Evolutionary conservation across 345 rosid genomes (phyloP).

Genomic region (Linum lewisii): DNA sequence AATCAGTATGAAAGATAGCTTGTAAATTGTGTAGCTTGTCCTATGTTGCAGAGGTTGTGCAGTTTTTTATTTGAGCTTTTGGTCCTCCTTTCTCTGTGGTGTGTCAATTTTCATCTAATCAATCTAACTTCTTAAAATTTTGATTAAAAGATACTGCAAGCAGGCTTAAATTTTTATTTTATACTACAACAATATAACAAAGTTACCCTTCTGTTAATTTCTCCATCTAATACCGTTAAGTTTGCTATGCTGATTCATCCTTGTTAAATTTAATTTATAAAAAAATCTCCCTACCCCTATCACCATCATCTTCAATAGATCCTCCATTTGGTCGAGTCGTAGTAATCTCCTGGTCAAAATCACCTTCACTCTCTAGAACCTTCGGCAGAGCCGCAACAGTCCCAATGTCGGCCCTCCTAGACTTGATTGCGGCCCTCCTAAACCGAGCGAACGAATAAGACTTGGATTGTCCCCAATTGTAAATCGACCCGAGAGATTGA

Average conservation of each 20-base stretch:
- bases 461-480: constrained; percentile 10
- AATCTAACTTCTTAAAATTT: too few species aligned
- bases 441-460: constrained; percentile 18
- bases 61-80: background rate
- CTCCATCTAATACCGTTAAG: too few species aligned
- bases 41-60: background rate
- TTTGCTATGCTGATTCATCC: too few species aligned
- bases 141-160: too few species aligned
- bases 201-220: too few species aligned
- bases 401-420: constrained; percentile 57
- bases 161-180: too few species aligned
- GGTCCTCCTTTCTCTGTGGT: background rate
- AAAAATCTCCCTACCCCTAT: too few species aligned
- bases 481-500: background rate
- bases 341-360: constrained; percentile 27
- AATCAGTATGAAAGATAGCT: constrained; percentile 13
- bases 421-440: constrained; percentile 63
- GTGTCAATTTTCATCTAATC: too few species aligned
- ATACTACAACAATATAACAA: too few species aligned
- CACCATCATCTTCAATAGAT: constrained; percentile 23
- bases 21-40: background rate
- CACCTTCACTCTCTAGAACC: constrained; percentile 28
- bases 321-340: constrained; percentile 28
- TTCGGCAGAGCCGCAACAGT: too few species aligned
- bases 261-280: too few species aligned